These are phyloP conservation scores for Hypsizygus ulmarius DNA, from an alignment of 1,284 basidiomycete genomes.

Conservation along the genomic window DNA sequence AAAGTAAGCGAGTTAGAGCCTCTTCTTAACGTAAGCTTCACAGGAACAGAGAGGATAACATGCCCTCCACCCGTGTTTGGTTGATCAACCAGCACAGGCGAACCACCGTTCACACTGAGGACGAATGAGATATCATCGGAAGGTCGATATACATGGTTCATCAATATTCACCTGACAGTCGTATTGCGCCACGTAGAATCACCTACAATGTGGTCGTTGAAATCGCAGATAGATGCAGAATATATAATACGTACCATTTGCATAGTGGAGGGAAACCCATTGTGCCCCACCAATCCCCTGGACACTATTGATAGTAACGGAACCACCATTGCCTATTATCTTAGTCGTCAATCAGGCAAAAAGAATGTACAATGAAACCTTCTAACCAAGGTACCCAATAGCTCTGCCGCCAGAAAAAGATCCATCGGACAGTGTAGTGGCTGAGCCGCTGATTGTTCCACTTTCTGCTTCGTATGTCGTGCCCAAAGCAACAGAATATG, in stretches of 20 bases:
- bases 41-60: slow-evolving; percentile 55
- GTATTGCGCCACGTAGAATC: slow-evolving; percentile 59
- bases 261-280: slow-evolving; percentile 59
- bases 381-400: slow-evolving; percentile 51
- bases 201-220: slow-evolving; percentile 21
- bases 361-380: not conserved
- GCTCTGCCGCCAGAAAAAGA: slow-evolving; percentile 53
- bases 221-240: not conserved
- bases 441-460: slow-evolving; percentile 49
- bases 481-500: slow-evolving; percentile 48
- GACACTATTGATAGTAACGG: slow-evolving; percentile 54
- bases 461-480: slow-evolving; percentile 57
- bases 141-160: not conserved
- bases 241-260: slow-evolving; percentile 40
- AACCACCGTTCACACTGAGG: slow-evolving; percentile 54
- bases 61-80: slow-evolving; percentile 53
- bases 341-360: not conserved
- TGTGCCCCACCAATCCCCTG: slow-evolving; percentile 53
- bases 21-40: slow-evolving; percentile 47
- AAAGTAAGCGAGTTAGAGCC: slow-evolving; percentile 56
- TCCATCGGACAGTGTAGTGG: slow-evolving; percentile 40
- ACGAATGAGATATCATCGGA: slow-evolving; percentile 1
- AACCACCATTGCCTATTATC: slow-evolving; percentile 50
- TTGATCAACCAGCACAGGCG: slow-evolving; percentile 51
- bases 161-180: slow-evolving; percentile 47